Conservation (phyloP, 2,329 filamentous ascomycete genomes). For the Xylariales sp. region DNA sequence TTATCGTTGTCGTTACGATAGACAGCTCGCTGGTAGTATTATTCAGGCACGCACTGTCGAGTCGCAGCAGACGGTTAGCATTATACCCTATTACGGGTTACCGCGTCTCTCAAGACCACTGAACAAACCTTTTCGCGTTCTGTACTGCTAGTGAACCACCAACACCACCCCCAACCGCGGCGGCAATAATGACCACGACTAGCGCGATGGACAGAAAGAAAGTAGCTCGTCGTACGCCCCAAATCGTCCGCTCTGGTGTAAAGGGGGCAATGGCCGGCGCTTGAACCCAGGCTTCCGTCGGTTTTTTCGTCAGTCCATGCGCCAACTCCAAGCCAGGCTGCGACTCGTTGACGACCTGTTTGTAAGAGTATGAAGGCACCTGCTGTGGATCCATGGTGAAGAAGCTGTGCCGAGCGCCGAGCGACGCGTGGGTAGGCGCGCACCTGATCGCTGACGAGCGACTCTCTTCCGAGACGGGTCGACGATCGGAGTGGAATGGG, state of each 20-base stretch:
- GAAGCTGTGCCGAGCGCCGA: background rate
- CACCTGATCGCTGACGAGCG: background rate
- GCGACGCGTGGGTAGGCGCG: background rate
- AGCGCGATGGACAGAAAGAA: constrained; percentile 40
- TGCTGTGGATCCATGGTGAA: constrained; percentile 8
- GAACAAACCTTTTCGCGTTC: constrained; percentile 37
- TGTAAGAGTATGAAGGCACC: constrained; percentile 24
- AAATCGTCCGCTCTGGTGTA: constrained; percentile 32
- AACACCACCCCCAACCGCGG: constrained; percentile 41
- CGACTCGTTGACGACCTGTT: constrained; percentile 18
- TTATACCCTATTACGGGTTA: background rate
- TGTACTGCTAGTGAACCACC: constrained; percentile 42
- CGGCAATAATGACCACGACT: constrained; percentile 38
- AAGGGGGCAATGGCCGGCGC: background rate
- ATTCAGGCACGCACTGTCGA: constrained; percentile 22
- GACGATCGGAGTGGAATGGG: background rate
- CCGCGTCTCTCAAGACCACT: background rate
- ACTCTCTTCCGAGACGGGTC: background rate
- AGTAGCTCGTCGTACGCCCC: constrained; percentile 36
- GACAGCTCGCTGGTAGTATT: background rate
- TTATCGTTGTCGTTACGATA: constrained; percentile 1
- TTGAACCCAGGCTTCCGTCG: constrained; percentile 7
- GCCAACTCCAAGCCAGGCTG: constrained; percentile 30
- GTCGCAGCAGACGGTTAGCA: constrained; percentile 9
- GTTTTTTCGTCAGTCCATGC: constrained; percentile 16